A percentile compares a stretch with the other conserved stretches of the same genome.
Conservation (phyloP, 164 flowering plant genomes). For the Annona squamosa region DNA sequence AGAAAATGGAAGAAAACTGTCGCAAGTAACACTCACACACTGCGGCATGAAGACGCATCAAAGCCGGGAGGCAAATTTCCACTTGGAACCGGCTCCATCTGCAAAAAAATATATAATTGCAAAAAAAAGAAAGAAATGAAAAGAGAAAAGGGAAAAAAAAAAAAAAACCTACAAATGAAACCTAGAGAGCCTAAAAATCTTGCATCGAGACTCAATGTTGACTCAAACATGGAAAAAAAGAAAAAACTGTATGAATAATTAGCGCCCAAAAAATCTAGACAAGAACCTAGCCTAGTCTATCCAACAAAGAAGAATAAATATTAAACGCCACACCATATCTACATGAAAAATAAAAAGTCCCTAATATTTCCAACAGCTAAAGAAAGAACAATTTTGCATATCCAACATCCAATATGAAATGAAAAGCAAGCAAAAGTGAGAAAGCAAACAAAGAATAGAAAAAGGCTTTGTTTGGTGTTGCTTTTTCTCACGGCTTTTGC, state of each 20-base stretch:
- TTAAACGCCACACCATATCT: background rate
- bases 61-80: conserved; percentile 99
- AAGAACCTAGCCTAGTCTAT: conserved; percentile 5
- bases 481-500: background rate
- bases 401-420: background rate
- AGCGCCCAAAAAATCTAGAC: conserved; percentile 1
- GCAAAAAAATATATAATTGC: conserved; percentile 47
- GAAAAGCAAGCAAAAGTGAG: background rate
- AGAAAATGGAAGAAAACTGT: conserved; percentile 18
- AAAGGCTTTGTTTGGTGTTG: too few species aligned
- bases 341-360: conserved; percentile 1
- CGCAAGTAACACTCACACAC: conserved; percentile 80
- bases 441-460: background rate
- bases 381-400: background rate
- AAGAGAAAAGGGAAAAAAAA: background rate
- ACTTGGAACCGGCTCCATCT: conserved; percentile 98
- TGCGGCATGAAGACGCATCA: conserved; percentile 98
- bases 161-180: background rate
- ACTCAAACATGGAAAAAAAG: background rate
- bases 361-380: background rate
- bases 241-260: conserved; percentile 2
- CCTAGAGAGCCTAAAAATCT: conserved; percentile 8
- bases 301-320: background rate
- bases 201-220: background rate
- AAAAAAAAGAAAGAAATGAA: conserved; percentile 25